Conservation (phyloP, 371 early-diverging fungal species). For the Rhizomucor miehei region DNA sequence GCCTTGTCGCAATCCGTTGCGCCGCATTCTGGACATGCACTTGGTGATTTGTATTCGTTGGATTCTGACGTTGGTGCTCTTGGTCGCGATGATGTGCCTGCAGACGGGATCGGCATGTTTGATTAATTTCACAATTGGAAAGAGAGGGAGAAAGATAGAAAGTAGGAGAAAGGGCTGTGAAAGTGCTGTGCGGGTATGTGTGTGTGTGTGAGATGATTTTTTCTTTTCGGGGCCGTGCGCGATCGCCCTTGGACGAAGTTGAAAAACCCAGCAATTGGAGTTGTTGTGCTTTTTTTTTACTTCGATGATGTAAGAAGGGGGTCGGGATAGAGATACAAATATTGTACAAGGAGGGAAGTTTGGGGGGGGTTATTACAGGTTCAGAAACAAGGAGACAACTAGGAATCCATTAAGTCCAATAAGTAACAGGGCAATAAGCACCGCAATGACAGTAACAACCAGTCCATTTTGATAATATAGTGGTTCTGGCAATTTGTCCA, state of each 20-base stretch:
- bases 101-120: slow-evolving; percentile 7
- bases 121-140: not conserved
- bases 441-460: slow-evolving; percentile 40
- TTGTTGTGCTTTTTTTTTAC: too few relatives aligned
- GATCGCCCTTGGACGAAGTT: not conserved
- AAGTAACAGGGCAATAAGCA: slow-evolving; percentile 45
- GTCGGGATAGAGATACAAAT: too few relatives aligned
- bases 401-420: slow-evolving; percentile 59
- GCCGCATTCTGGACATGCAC: slow-evolving; percentile 1
- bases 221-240: not conserved
- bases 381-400: slow-evolving; percentile 25
- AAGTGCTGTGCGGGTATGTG: too few relatives aligned
- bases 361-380: too few relatives aligned
- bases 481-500: slow-evolving; percentile 21
- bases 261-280: too few relatives aligned
- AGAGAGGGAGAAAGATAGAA: not conserved
- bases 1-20: not conserved
- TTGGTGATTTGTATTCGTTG: slow-evolving; percentile 1
- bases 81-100: slow-evolving; percentile 5
- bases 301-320: too few relatives aligned
- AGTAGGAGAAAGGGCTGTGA: not conserved
- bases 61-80: not conserved
- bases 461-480: slow-evolving; percentile 29
- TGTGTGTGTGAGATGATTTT: not conserved
- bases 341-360: too few relatives aligned